phyloP scores from a whole-genome alignment of 495 filamentous ascomycete genomes.

The Penicillium paxilli region DNA sequence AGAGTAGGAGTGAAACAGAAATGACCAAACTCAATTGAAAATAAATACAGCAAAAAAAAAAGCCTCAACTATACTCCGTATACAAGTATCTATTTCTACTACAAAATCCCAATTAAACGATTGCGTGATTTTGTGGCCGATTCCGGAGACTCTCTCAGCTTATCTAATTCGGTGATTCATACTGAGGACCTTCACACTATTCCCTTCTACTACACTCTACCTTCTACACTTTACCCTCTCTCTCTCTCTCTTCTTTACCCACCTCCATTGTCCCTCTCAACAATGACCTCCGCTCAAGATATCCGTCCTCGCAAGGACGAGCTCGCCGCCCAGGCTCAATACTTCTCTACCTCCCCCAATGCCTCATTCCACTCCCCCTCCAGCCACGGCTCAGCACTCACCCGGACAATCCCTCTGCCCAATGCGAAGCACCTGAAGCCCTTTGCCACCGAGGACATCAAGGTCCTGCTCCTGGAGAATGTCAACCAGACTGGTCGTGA shows the following conservation, averaged over 20 bases:
- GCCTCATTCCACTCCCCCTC: conserved; percentile 67
- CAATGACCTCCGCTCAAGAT: conserved; percentile 28
- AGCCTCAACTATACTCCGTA: background rate
- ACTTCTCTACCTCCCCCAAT: conserved; percentile 62
- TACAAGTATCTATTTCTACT: no score
- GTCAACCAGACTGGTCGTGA: conserved; percentile 88
- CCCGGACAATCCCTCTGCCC: conserved; percentile 32
- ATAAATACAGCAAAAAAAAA: background rate
- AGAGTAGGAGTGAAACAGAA: background rate
- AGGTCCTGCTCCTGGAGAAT: conserved; percentile 94
- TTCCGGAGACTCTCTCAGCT: conserved; percentile 27
- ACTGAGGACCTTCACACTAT: background rate
- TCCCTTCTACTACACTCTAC: background rate
- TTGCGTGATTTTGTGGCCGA: conserved; percentile 12
- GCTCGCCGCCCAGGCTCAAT: conserved; percentile 43
- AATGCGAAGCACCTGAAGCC: conserved; percentile 85
- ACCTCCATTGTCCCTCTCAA: background rate
- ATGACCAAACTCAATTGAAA: background rate
- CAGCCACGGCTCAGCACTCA: conserved; percentile 38
- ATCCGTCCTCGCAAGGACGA: conserved; percentile 36
- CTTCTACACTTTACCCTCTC: no score
- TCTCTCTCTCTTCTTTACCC: background rate
- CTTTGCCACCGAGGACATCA: conserved; percentile 92
- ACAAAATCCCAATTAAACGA: no score
- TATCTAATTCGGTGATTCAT: conserved; percentile 21